Conservation (phyloP, 257 asterid species). For the Ehretia macrophylla region DNA sequence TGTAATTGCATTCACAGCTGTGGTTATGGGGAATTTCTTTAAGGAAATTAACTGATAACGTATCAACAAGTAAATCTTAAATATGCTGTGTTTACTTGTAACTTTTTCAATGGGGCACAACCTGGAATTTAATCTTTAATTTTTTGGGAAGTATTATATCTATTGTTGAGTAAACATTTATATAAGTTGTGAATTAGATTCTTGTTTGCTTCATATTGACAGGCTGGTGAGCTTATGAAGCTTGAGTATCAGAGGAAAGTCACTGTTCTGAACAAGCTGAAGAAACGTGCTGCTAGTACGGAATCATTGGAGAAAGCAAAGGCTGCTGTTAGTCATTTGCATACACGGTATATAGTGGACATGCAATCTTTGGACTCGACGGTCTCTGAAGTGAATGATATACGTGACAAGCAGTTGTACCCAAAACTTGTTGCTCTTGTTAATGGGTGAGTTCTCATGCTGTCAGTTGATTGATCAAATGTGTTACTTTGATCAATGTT, state of each 20-base stretch:
- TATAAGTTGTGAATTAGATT: background rate
- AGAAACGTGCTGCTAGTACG: conserved; percentile 64
- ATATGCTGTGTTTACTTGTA: too few species aligned
- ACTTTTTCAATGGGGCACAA: background rate
- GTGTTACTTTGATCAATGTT: background rate
- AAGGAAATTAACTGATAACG: too few species aligned
- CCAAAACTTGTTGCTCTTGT: conserved; percentile 85
- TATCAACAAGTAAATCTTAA: too few species aligned
- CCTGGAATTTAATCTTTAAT: background rate
- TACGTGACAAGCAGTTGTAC: conserved; percentile 84
- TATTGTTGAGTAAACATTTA: background rate
- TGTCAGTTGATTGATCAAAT: background rate
- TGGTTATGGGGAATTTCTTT: background rate
- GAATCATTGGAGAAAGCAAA: conserved; percentile 90
- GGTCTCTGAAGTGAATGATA: conserved; percentile 82
- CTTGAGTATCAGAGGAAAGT: conserved; percentile 88
- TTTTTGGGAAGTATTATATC: background rate
- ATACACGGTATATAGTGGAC: conserved; percentile 91
- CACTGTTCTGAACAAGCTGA: conserved; percentile 60
- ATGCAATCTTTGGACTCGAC: conserved; percentile 97
- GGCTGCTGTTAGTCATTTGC: conserved; percentile 96
- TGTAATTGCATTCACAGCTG: background rate
- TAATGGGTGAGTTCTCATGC: conserved; percentile 57
- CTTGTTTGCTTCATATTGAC: conserved; percentile 10
- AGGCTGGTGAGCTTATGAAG: conserved; percentile 90